These are phyloP conservation scores for Stylosanthes scabra DNA, from an alignment of 331 rosid genomes.

Conservation along the genomic window DNA sequence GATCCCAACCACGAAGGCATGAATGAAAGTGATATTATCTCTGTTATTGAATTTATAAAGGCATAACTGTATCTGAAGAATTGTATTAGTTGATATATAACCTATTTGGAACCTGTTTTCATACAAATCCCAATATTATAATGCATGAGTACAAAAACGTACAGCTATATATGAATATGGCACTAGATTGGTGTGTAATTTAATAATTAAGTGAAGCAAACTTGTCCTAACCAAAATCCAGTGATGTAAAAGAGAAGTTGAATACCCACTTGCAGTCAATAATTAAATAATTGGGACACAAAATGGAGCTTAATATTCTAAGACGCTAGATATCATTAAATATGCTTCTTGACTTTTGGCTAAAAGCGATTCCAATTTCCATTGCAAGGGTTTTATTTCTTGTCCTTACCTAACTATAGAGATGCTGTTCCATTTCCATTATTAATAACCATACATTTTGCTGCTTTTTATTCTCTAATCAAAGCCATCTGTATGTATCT, in stretches of 20 bases:
- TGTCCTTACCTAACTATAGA: slow-evolving; percentile 34
- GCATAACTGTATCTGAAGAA: background rate
- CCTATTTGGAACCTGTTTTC: background rate
- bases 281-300: slow-evolving; percentile 34
- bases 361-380: slow-evolving; percentile 24
- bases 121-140: background rate
- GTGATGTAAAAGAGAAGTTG: slow-evolving; percentile 31
- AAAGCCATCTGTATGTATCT: background rate
- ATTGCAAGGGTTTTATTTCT: background rate
- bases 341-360: slow-evolving; percentile 30
- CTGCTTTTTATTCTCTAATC: slow-evolving; percentile 18
- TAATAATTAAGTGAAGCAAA: slow-evolving; percentile 27
- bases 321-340: slow-evolving; percentile 29
- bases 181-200: background rate
- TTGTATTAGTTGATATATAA: background rate
- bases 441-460: slow-evolving; percentile 27
- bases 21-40: background rate
- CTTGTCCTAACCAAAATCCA: slow-evolving; percentile 9
- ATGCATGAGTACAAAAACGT: background rate
- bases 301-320: slow-evolving; percentile 1
- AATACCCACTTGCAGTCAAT: slow-evolving; percentile 37
- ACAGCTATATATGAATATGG: slow-evolving; percentile 25
- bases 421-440: slow-evolving; percentile 31
- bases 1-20: background rate
- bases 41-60: background rate